A percentile compares a stretch with the other conserved stretches of the same genome.
Evolutionary conservation across 1,284 basidiomycete species (phyloP).

Genomic region (Marasmius tenuissimus): DNA sequence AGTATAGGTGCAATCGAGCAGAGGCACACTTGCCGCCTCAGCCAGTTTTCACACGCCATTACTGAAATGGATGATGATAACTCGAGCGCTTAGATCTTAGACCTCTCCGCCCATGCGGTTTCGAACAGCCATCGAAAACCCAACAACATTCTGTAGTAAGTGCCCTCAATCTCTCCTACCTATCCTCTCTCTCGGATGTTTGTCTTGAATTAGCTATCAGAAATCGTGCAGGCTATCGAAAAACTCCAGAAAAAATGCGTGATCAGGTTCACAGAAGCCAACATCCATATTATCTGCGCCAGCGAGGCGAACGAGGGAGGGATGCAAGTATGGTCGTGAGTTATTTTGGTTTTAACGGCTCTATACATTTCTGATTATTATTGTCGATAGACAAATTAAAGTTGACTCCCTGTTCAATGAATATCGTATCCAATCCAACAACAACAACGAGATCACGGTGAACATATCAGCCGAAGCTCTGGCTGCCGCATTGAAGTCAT

Average conservation of each 20-base stretch:
- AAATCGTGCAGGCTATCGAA: conserved; percentile 75
- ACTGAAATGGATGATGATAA: too few relatives aligned
- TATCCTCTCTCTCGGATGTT: background rate
- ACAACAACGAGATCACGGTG: conserved; percentile 81
- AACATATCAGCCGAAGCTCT: conserved; percentile 74
- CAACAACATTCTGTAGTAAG: conserved; percentile 59
- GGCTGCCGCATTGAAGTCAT: conserved; percentile 68
- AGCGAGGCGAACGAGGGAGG: conserved; percentile 80
- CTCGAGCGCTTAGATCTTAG: background rate
- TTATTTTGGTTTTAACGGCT: conserved; percentile 19
- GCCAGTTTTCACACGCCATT: too few relatives aligned
- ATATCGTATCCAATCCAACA: conserved; percentile 88
- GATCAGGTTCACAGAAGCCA: conserved; percentile 74
- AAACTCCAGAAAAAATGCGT: conserved; percentile 84
- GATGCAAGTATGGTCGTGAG: conserved; percentile 92
- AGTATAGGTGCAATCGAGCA: too few relatives aligned
- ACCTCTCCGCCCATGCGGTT: conserved; percentile 52
- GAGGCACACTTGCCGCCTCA: too few relatives aligned
- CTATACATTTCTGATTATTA: background rate
- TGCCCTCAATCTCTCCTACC: background rate
- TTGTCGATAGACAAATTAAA: conserved; percentile 51
- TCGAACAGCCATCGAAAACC: conserved; percentile 61
- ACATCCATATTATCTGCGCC: conserved; percentile 84
- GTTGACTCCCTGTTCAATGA: conserved; percentile 74
- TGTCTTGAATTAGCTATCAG: conserved; percentile 40